Base-by-base conservation (phyloP, 2,329 filamentous ascomycete genomes). In the Verticillium dahliae region DNA sequence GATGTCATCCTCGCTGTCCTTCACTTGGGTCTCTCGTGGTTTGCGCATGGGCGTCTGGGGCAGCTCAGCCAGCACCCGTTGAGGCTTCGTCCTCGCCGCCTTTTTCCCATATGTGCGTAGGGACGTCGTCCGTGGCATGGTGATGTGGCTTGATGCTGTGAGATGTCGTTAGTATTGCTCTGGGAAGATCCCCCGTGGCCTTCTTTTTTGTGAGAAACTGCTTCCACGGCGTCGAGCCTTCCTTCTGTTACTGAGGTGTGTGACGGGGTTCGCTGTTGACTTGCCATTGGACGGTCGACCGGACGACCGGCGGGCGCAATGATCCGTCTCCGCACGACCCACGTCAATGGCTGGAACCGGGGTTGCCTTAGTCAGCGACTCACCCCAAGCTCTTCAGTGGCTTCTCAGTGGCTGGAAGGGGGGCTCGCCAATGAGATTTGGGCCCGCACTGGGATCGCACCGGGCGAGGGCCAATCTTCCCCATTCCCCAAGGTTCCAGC, bases 11-110 rank as follows among this genome's bases (percentile, higher is more conserved):
- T 55, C 18, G 11, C 56, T 41, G 31, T 55, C 27, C 61, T 54
- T 14, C 14, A 18, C 14, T 33, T 38, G 50, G 2, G 41, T 41
- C 27, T 58, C 31, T 27, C 62, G 58, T 45, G 67, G 67, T 55
- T 66, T 71, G 57, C 79, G 77, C 58, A 78, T 63, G 3, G 83
- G 83, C 55, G 79, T 83, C 62, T 78, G 77, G 0, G 82, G 81
- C 9, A 85, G 70, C 66, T 83, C 80, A 22, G 78, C 78, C 65
- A 85, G 83, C 55, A 83, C 71, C 27, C 80, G 75, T 52, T 81
- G 76, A 18, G 77, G 74, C 62, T 76, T 81, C 33, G 79, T 74
- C 55, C 78, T 78, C 62, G 75, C 81, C 35, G 75, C 45, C 45
- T 50, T 74, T 55, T 80, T 83, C 62, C 83, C 83, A 72, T 85